These are phyloP conservation scores for Verticillium tricorpus DNA, from an alignment of 2,329 filamentous ascomycete genomes.

Conservation along the genomic window DNA sequence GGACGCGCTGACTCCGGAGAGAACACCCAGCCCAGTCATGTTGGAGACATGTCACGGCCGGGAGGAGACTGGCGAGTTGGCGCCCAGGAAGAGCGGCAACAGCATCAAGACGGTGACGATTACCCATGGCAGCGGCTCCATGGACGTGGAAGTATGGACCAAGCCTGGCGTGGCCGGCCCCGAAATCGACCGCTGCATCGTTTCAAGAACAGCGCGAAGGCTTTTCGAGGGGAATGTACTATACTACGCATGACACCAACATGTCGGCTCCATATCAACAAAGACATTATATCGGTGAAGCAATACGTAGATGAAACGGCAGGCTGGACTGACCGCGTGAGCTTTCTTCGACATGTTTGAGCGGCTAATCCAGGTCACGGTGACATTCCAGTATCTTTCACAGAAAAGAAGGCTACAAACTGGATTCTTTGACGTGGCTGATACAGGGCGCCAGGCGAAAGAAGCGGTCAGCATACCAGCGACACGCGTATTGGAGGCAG, in stretches of 20 bases:
- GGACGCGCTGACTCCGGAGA: slow-evolving; percentile 11
- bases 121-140: slow-evolving; percentile 22
- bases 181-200: slow-evolving; percentile 19
- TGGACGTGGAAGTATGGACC: slow-evolving; percentile 19
- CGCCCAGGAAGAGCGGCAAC: background rate
- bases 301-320: background rate
- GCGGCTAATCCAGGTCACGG: background rate
- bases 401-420: background rate
- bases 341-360: background rate
- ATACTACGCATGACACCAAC: slow-evolving; percentile 15
- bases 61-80: slow-evolving; percentile 5
- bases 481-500: background rate
- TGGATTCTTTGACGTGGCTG: background rate
- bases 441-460: background rate
- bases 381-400: background rate
- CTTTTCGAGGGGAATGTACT: slow-evolving; percentile 25
- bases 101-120: slow-evolving; percentile 10
- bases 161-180: slow-evolving; percentile 12
- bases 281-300: background rate
- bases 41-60: background rate
- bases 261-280: background rate
- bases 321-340: background rate
- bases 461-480: background rate
- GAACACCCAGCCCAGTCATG: slow-evolving; percentile 16
- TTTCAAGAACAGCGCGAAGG: slow-evolving; percentile 24